These are phyloP conservation scores for Cytospora piceicola DNA, from an alignment of 2,329 filamentous ascomycete species.

Conservation along the genomic window DNA sequence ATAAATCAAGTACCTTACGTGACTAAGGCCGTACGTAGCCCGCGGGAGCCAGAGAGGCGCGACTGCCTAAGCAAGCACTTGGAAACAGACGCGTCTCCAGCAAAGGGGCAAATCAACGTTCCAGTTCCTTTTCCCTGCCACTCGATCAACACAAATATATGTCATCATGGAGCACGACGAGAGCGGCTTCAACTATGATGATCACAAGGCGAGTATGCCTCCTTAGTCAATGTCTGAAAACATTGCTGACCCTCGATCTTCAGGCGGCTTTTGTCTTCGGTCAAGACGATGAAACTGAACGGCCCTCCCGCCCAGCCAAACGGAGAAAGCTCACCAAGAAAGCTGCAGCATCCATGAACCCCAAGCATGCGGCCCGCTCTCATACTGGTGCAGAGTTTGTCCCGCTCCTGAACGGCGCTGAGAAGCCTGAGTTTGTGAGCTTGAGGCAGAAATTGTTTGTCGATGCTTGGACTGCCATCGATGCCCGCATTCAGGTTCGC, in stretches of 20 bases:
- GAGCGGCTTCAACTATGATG: slow-evolving; percentile 44
- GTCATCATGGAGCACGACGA: slow-evolving; percentile 22
- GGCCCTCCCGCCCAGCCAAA: slow-evolving; percentile 54
- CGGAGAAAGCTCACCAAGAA: slow-evolving; percentile 55
- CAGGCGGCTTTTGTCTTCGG: slow-evolving; percentile 68
- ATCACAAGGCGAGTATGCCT: slow-evolving; percentile 46
- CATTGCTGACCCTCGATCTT: slow-evolving; percentile 9
- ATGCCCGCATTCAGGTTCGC: slow-evolving; percentile 63
- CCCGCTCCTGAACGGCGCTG: slow-evolving; percentile 58
- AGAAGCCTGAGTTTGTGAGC: slow-evolving; percentile 51
- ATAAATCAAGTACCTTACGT: too few relatives aligned
- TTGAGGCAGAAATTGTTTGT: slow-evolving; percentile 65
- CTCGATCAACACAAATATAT: not conserved
- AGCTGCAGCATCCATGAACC: slow-evolving; percentile 22
- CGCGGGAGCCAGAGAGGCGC: not conserved
- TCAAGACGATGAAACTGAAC: slow-evolving; percentile 47
- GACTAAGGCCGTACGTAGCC: too few relatives aligned
- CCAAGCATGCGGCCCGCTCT: slow-evolving; percentile 29
- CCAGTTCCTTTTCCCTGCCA: not conserved
- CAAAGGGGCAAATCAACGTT: not conserved
- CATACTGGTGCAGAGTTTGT: slow-evolving; percentile 45
- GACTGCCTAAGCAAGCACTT: not conserved
- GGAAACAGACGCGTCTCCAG: slow-evolving; percentile 9
- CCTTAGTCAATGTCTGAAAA: not conserved
- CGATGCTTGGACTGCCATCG: slow-evolving; percentile 66